These are phyloP conservation scores for Penicillium paradoxum DNA, from an alignment of 495 filamentous ascomycete species.

Conservation along the genomic window DNA sequence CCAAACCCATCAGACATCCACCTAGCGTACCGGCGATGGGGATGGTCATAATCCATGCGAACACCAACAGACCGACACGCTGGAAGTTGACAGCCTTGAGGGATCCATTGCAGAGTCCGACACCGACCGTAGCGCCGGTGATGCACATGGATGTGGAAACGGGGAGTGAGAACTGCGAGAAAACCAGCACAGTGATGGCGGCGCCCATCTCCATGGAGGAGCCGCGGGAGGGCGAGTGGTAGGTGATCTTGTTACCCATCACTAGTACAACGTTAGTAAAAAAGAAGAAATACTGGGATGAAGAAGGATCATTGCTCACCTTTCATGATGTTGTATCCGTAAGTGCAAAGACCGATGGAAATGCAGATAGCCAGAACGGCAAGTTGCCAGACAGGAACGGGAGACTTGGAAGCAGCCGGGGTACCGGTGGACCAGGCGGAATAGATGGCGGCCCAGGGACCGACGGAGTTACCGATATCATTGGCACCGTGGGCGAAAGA, in stretches of 20 bases:
- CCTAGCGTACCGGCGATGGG: conserved; percentile 57
- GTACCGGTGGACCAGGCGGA: conserved; percentile 56
- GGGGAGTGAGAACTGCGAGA: conserved; percentile 57
- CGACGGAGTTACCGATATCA: conserved; percentile 73
- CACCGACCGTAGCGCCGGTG: conserved; percentile 53
- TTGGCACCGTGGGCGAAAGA: conserved; percentile 80
- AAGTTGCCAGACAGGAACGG: conserved; percentile 57
- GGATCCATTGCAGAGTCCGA: conserved; percentile 53
- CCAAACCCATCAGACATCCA: conserved; percentile 57
- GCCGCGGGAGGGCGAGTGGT: conserved; percentile 57
- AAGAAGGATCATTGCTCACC: conserved; percentile 25
- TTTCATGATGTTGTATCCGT: conserved; percentile 69
- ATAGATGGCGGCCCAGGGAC: conserved; percentile 68
- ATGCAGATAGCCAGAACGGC: conserved; percentile 50
- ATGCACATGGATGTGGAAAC: conserved; percentile 58
- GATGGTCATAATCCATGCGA: conserved; percentile 60
- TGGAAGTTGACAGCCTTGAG: conserved; percentile 61
- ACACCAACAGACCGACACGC: conserved; percentile 48
- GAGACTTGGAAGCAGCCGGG: conserved; percentile 42
- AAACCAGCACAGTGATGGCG: conserved; percentile 60
- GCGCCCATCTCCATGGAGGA: conserved; percentile 64
- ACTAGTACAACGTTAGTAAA: conserved; percentile 30
- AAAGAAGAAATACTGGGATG: not conserved
- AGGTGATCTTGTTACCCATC: conserved; percentile 66
- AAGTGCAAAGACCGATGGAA: conserved; percentile 55